phyloP scores from a whole-genome alignment of 345 rosid species.

The Citrus sinensis region DVS_A1.0 CM039163.1:25850001-25850500 shows the following conservation, averaged over 20 bases:
- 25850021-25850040: constrained; percentile 54
- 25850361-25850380: constrained; percentile 24
- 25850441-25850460: constrained; percentile 59
- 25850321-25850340: neutral
- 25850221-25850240: too few relatives aligned
- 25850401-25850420: constrained; percentile 61
- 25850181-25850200: too few relatives aligned
- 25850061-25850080: constrained; percentile 3
- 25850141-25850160: too few relatives aligned
- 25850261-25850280: too few relatives aligned
- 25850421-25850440: constrained; percentile 60
- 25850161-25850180: too few relatives aligned
- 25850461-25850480: constrained; percentile 72
- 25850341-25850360: neutral
- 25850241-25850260: too few relatives aligned
- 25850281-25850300: too few relatives aligned
- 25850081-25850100: neutral
- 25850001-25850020: constrained; percentile 81
- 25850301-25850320: too few relatives aligned
- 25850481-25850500: neutral
- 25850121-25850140: too few relatives aligned
- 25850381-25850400: constrained; percentile 60
- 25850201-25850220: too few relatives aligned
- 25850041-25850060: too few relatives aligned
- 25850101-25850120: too few relatives aligned